phyloP scores from a whole-genome alignment of 345 rosid genomes.

The Leavenworthia alabamica region DNA sequence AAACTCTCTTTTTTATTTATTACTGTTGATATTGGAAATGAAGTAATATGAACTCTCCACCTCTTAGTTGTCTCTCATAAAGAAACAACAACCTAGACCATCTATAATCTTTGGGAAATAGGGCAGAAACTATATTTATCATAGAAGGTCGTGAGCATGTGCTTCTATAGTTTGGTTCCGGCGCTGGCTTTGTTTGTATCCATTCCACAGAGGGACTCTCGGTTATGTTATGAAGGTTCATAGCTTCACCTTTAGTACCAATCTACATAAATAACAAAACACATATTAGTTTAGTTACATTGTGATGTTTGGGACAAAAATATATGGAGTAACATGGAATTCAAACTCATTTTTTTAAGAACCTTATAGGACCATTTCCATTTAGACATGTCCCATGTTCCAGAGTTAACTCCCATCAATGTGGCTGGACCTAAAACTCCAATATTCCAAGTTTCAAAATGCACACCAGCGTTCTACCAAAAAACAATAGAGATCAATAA shows the following conservation, averaged over 20 bases:
- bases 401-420: conserved; percentile 57
- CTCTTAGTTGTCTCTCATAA: too few species aligned
- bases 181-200: too few species aligned
- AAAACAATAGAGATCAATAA: neutral
- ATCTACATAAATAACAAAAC: conserved; percentile 33
- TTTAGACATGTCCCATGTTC: conserved; percentile 58
- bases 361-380: conserved; percentile 92
- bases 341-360: neutral
- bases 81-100: too few species aligned
- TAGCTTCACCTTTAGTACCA: conserved; percentile 73
- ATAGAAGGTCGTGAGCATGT: too few species aligned
- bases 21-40: too few species aligned
- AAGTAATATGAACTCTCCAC: too few species aligned
- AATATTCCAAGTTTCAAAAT: conserved; percentile 75
- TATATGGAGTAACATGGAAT: neutral
- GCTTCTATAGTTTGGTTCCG: too few species aligned
- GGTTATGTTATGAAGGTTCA: conserved; percentile 40
- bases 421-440: conserved; percentile 87
- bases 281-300: neutral
- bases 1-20: too few species aligned
- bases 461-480: conserved; percentile 72
- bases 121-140: too few species aligned
- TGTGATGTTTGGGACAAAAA: neutral
- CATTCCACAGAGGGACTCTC: conserved; percentile 45
- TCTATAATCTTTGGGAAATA: too few species aligned